Percentiles rank a stretch among this genome's conserved stretches.
These are phyloP conservation scores for Brassica napus DNA, from an alignment of 345 rosid species.

Conservation along the genomic window Da-Ae NC_063440.1:23659501-23660000, in stretches of 20 bases:
- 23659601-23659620: too few relatives aligned
- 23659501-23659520: background rate
- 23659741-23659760: constrained; percentile 1
- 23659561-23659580: background rate
- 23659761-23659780: background rate
- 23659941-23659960: constrained; percentile 72
- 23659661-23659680: constrained; percentile 22
- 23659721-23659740: background rate
- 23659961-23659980: constrained; percentile 82
- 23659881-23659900: background rate
- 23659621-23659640: background rate
- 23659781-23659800: background rate
- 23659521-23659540: background rate
- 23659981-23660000: constrained; percentile 78
- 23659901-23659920: background rate
- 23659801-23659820: constrained; percentile 16
- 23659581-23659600: too few relatives aligned
- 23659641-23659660: background rate
- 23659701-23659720: background rate
- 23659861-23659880: background rate
- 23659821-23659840: constrained; percentile 22
- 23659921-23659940: constrained; percentile 56
- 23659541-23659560: background rate
- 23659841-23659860: constrained; percentile 39
- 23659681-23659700: background rate